Percentiles rank a stretch among this genome's conserved stretches.
Conservation (phyloP, 2,329 filamentous ascomycete species). For the Mycocentrospora acerina region DNA sequence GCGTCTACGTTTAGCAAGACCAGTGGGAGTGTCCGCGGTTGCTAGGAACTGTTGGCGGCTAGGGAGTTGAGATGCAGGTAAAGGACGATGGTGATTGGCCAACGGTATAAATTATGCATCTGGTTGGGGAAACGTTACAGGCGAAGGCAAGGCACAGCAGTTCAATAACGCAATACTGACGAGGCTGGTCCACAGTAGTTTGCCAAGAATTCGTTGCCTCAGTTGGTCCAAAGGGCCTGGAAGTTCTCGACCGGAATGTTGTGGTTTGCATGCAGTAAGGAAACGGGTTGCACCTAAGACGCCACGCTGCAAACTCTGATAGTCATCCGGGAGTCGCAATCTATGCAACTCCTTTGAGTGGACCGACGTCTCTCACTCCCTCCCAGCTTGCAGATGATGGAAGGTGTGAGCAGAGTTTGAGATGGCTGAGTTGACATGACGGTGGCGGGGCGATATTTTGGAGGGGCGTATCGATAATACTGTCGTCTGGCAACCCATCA, state of each 20-base stretch:
- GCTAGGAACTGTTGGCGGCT: constrained; percentile 5
- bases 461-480: constrained; percentile 14
- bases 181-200: constrained; percentile 24
- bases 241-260: constrained; percentile 17
- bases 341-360: too few species aligned
- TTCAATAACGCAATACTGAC: constrained; percentile 20
- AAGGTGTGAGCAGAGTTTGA: too few species aligned
- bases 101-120: constrained; percentile 12
- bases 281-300: not conserved
- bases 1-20: too few species aligned
- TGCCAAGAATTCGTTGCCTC: constrained; percentile 12
- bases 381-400: too few species aligned
- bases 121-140: constrained; percentile 2
- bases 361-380: too few species aligned
- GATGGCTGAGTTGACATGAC: not conserved
- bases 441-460: constrained; percentile 3
- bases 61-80: constrained; percentile 7
- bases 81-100: constrained; percentile 2
- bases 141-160: constrained; percentile 9
- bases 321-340: not conserved
- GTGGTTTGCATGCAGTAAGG: constrained; percentile 3
- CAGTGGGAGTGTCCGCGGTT: constrained; percentile 5
- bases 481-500: constrained; percentile 8
- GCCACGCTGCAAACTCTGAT: constrained; percentile 17
- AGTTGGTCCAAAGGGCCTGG: constrained; percentile 18